These are phyloP conservation scores for Mycena pura DNA, from an alignment of 768 basidiomycete species.

Conservation along the genomic window DNA sequence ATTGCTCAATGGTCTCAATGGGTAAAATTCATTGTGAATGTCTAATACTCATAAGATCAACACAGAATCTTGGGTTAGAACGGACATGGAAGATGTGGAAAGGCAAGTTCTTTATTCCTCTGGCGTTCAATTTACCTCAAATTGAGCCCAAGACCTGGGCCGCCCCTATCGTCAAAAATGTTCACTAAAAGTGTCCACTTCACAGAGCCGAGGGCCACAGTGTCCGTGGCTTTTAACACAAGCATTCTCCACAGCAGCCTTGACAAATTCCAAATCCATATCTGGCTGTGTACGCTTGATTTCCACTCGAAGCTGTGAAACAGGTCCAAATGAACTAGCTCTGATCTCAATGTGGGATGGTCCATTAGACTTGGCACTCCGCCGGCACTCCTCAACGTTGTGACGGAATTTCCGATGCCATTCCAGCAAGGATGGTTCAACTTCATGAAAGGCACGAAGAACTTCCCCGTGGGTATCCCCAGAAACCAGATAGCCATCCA, in stretches of 20 bases:
- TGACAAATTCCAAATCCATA: background rate
- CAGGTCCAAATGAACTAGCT: background rate
- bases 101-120: no score
- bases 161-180: no score
- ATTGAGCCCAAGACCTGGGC: no score
- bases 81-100: no score
- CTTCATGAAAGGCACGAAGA: background rate
- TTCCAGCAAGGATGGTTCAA: background rate
- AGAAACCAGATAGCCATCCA: background rate
- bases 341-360: background rate
- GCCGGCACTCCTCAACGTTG: background rate
- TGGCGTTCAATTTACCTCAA: no score
- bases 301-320: background rate
- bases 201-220: background rate
- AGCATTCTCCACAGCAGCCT: background rate
- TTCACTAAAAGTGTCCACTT: background rate
- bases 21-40: no score
- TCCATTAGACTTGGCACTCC: background rate
- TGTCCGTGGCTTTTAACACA: background rate
- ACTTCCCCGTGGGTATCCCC: background rate
- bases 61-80: no score
- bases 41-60: no score
- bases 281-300: background rate
- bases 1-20: no score
- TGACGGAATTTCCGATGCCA: conserved; percentile 2